Percentiles rank a stretch among this genome's conserved stretches.
Conservation (phyloP, 2,329 filamentous ascomycete species). For the Mariannaea elegans region DNA sequence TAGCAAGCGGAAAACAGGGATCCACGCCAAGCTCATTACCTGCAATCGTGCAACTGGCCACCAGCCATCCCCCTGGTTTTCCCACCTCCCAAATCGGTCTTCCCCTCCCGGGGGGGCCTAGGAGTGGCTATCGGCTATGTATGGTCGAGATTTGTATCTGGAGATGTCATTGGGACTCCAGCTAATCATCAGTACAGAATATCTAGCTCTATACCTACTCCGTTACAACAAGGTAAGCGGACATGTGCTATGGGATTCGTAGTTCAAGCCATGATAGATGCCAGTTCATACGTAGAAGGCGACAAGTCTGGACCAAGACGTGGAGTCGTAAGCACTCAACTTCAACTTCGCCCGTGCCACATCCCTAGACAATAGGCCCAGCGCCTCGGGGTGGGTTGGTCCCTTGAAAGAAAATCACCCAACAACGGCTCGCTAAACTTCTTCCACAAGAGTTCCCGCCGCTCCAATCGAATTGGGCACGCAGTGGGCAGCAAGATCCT, state of each 20-base stretch:
- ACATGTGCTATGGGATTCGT: not conserved
- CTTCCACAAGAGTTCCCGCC: not conserved
- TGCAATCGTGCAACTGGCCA: slow-evolving; percentile 15
- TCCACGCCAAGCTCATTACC: slow-evolving; percentile 8
- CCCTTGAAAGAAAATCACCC: not conserved
- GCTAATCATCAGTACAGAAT: no score
- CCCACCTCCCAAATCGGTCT: slow-evolving; percentile 12
- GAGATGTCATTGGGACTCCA: no score
- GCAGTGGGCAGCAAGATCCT: not conserved
- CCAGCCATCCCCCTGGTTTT: not conserved
- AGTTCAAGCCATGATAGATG: not conserved
- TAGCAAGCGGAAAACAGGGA: slow-evolving; percentile 9
- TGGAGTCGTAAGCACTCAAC: not conserved
- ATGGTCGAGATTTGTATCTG: not conserved
- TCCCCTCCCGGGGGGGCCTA: not conserved
- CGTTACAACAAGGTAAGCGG: not conserved
- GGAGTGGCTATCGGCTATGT: not conserved
- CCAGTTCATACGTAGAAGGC: no score
- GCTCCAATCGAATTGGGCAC: not conserved
- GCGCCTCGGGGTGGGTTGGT: not conserved
- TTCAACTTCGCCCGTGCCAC: not conserved
- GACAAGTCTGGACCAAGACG: no score
- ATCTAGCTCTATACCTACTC: no score
- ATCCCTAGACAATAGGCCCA: not conserved
- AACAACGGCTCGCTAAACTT: not conserved